Conservation (phyloP, 345 rosid genomes). For the Hypericum perforatum region DNA sequence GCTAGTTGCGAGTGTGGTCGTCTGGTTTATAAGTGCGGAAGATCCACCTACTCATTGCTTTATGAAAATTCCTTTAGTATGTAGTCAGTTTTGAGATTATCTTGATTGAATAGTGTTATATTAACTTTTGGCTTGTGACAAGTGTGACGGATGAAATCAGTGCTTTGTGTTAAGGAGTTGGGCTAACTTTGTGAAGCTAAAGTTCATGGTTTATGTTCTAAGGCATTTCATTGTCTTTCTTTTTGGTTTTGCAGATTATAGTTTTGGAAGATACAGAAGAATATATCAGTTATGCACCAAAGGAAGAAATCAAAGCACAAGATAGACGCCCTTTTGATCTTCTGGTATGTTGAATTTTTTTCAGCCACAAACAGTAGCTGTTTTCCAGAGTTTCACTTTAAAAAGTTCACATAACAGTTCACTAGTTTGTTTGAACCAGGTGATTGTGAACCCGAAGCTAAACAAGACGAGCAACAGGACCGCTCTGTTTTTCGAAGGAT, state of each 20-base stretch:
- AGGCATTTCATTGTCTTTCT: too few species aligned
- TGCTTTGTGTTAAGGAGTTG: too few species aligned
- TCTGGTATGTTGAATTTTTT: slow-evolving; percentile 36
- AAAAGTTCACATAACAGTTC: slow-evolving; percentile 9
- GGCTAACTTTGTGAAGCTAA: too few species aligned
- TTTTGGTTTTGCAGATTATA: slow-evolving; percentile 56
- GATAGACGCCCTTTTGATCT: slow-evolving; percentile 76
- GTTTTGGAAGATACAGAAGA: slow-evolving; percentile 84
- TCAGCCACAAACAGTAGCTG: background rate
- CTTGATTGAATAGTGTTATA: too few species aligned
- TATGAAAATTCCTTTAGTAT: too few species aligned
- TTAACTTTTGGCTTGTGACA: too few species aligned
- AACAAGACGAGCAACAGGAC: slow-evolving; percentile 47
- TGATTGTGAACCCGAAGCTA: slow-evolving; percentile 75
- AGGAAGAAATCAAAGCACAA: slow-evolving; percentile 59
- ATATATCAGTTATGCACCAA: slow-evolving; percentile 69
- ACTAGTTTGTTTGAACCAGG: slow-evolving; percentile 44
- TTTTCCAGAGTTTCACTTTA: slow-evolving; percentile 11
- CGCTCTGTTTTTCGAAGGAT: slow-evolving; percentile 79
- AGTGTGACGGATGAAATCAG: too few species aligned
- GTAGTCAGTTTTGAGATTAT: too few species aligned
- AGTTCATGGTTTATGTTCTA: too few species aligned
- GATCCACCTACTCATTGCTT: too few species aligned
- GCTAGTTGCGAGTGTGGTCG: too few species aligned
- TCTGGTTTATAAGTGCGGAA: too few species aligned